These are phyloP conservation scores for Tetrahymena borealis DNA, from an alignment of 73 alveolate species.

Conservation along the genomic window DNA sequence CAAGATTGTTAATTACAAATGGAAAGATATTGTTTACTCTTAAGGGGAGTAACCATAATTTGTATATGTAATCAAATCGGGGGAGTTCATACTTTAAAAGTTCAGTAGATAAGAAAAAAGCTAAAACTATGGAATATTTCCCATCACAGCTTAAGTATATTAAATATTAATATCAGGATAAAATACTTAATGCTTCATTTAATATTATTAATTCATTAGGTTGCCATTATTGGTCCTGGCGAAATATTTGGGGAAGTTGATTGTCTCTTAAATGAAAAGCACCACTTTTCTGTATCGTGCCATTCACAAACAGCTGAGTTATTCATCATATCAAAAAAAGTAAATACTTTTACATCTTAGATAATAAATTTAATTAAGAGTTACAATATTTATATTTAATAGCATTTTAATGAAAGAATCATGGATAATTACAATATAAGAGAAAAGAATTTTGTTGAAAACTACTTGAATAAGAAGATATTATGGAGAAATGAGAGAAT, in stretches of 20 bases:
- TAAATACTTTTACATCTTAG: not conserved
- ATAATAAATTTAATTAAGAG: not conserved
- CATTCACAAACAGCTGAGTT: not conserved
- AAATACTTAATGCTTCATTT: no score
- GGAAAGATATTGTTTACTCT: not conserved
- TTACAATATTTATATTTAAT: not conserved
- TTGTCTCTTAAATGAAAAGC: not conserved
- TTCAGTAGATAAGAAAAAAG: not conserved
- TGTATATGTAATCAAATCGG: not conserved
- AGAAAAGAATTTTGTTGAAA: not conserved
- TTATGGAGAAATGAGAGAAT: not conserved
- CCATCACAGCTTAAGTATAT: not conserved
- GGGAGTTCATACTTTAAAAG: not conserved
- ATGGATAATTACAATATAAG: not conserved
- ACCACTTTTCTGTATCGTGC: not conserved
- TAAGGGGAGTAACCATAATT: not conserved
- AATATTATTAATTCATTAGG: no score
- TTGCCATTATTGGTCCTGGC: not conserved
- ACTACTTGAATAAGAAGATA: not conserved
- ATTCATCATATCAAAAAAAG: not conserved
- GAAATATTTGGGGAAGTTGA: not conserved
- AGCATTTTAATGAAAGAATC: not conserved
- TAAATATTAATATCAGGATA: not conserved
- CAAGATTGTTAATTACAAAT: not conserved
- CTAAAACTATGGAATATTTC: not conserved